Evolutionary conservation across 805 yeast species (phyloP), one percentile per base, ranked within the genome.

Genomic region (Myxozyma lipomycoides): DNA sequence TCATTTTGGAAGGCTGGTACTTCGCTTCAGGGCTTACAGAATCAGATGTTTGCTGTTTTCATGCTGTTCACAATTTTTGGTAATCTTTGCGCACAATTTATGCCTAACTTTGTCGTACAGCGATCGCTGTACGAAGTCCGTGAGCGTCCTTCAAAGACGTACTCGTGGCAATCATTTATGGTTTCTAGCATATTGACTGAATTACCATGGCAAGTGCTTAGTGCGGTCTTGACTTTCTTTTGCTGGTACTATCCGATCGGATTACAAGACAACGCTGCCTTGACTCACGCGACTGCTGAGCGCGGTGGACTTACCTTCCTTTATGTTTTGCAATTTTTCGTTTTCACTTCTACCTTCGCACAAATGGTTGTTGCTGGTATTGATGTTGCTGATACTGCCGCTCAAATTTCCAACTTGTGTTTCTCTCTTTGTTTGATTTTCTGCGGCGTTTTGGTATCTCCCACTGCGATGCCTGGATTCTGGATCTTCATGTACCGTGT

Each of bases 401-500:
- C 61, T n/a, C 46, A 54, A 39, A 17, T 60, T 10, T 26, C 55
- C 9, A 59, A 56, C 40, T 43, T 84, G 59, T 67, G 77, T 53
- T 77, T 79, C 65, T 71, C 83, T 34, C 77, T 84, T 62, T 66
- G 77, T 60, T 74, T 83, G 48, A 71, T 81, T 18, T 84, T 85
- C 72, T 77, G 86, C 66, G 87, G 89, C 71, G 84, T 83, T 46
- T 71, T 82, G 49, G 86, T 81, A 58, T 76, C 79, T 10, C 70
- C 70, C 3, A 36, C 56, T 2, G 67, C 73, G 45, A 76, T 85
- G 82, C 93, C 95, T 10, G 82, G 87, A 1, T 86, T 86, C 72
- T 86, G 95, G 95, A 79, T 78, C 39, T 86, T 84, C 66, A 84
- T 86, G 89, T 82, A 84, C 77, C 77, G 84, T 60, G 75, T 73